Evolutionary conservation across 257 asterid genomes (phyloP).

Genomic region (Cruciata laevipes): DNA sequence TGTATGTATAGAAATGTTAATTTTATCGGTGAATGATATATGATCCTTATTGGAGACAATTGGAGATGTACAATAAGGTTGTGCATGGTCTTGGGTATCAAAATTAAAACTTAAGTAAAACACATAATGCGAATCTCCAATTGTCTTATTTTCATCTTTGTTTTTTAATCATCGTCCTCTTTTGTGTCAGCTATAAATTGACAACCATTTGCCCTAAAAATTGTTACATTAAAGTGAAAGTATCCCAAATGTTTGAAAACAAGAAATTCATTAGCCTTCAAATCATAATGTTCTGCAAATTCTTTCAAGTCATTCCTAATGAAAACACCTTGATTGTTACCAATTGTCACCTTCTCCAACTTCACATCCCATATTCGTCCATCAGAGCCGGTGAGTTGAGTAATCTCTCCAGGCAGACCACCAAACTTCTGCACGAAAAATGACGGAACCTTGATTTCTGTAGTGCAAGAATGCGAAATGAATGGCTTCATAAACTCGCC

Average conservation of each 20-base stretch:
- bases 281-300: background rate
- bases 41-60: too few relatives aligned
- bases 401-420: background rate
- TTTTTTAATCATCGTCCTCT: too few relatives aligned
- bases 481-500: background rate
- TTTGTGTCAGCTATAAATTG: too few relatives aligned
- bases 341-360: background rate
- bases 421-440: background rate
- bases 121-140: too few relatives aligned
- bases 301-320: background rate
- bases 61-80: too few relatives aligned
- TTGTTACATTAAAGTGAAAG: background rate
- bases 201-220: background rate
- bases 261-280: background rate
- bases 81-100: too few relatives aligned
- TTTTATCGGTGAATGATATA: too few relatives aligned
- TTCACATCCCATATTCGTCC: background rate
- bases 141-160: too few relatives aligned
- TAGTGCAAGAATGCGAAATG: background rate
- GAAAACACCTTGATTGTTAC: background rate
- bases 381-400: background rate
- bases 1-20: too few relatives aligned
- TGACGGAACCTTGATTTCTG: background rate
- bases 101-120: too few relatives aligned
- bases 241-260: background rate